phyloP scores from a whole-genome alignment of 352 stramenopile species.

The Globisporangium carolinianum region DNA sequence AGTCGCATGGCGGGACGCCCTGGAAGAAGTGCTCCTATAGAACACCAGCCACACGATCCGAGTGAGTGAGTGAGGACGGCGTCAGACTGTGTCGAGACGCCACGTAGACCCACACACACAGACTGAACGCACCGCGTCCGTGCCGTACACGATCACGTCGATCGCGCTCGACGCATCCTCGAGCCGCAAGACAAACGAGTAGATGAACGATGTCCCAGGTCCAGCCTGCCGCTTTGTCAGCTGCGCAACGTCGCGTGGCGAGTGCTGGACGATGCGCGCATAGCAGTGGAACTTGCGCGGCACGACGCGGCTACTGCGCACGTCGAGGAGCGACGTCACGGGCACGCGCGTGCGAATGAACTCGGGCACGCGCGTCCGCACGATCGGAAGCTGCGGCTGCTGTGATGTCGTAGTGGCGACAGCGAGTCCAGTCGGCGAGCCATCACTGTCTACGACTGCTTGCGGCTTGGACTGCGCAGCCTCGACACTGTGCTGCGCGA shows the following conservation, averaged over 20 bases:
- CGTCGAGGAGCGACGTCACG: conserved; percentile 27
- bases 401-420: not conserved
- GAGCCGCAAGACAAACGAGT: conserved; percentile 60
- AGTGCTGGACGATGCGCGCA: conserved; percentile 35
- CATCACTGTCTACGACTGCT: not conserved
- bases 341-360: conserved; percentile 42
- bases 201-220: conserved; percentile 17
- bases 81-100: too few species aligned
- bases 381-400: not conserved
- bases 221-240: conserved; percentile 37
- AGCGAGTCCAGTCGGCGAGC: not conserved
- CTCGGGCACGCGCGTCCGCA: conserved; percentile 32
- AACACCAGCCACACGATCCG: too few species aligned
- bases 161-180: conserved; percentile 40
- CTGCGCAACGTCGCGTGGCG: conserved; percentile 39
- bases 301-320: conserved; percentile 21
- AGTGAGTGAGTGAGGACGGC: too few species aligned
- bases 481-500: not conserved
- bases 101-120: not conserved
- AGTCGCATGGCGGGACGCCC: conserved; percentile 60
- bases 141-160: conserved; percentile 62
- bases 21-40: conserved; percentile 60
- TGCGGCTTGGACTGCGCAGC: not conserved
- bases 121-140: conserved; percentile 46
- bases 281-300: conserved; percentile 65